Evolutionary conservation across 306 rosid genomes (phyloP), one percentile per base, ranked within the genome.

Genomic region (Inga leiocalycina): DNA sequence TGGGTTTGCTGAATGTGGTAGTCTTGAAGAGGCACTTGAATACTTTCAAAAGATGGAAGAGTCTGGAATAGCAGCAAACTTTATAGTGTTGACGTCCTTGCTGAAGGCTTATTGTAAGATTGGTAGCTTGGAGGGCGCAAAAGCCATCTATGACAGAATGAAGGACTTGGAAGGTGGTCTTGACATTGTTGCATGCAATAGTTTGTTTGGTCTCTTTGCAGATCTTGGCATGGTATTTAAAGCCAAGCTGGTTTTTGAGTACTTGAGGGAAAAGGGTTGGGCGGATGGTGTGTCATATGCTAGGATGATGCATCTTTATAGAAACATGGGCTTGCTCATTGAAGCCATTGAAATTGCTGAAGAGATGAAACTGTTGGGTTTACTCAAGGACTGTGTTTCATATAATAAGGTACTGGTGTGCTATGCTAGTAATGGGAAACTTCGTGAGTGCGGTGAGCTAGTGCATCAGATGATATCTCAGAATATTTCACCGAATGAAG

Each of bases 1-100:
- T 77, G 99, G 98, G 65, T 96, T 89, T 89, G 97, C 93, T n/a
- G 98, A 96, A 82, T 71, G 79, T 79, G 95, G 98, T 74, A 90
- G 74, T 75, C 90, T 88, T 71, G 95, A 91, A 52, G 97, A 90
- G 83, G 95, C 97, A 68, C 88, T 91, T 43, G 35, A 85, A 72
- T 94, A 87, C 85, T 84, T 88, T 74, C 83, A 75, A 64, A 81
- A 61, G 79, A 92, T 96, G 97, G 89, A 94, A 84, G 86, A 90
- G 75, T 90, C 90, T 5, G 97, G 98, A 76, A 83, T 93, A 22
- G 78, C 86, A 3, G 91, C 86, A 66, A 96, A 96, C 84, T 84
- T 83, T 77, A 84, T 94, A 54, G 90, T 96, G 74, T 86, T 92
- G 72, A 89, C 98, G 62, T 86, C 97, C 56, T 79, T 96, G 68